Evolutionary conservation across 805 yeast genomes (phyloP).

Genomic region (Candida anglica): DNA sequence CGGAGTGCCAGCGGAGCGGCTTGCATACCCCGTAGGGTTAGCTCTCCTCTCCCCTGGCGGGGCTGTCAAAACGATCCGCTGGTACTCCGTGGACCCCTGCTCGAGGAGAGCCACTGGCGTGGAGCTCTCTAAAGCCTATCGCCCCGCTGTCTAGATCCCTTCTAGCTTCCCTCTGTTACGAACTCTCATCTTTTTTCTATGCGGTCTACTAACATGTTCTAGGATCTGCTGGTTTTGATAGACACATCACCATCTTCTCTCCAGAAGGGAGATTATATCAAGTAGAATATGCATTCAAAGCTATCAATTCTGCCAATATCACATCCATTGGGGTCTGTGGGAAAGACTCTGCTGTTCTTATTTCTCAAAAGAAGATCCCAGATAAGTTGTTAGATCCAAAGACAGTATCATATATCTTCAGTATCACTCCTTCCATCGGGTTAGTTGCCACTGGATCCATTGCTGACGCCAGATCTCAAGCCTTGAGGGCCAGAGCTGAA

Average conservation of each 20-base stretch:
- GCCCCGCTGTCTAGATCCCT: not conserved
- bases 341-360: constrained; percentile 77
- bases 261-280: constrained; percentile 98
- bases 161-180: not conserved
- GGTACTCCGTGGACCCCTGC: not conserved
- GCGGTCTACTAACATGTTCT: constrained; percentile 45
- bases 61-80: too few relatives aligned
- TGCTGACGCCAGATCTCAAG: constrained; percentile 92
- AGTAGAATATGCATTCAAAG: constrained; percentile 97
- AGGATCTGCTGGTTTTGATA: constrained; percentile 93
- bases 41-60: too few relatives aligned
- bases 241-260: constrained; percentile 97
- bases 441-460: constrained; percentile 92
- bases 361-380: constrained; percentile 94
- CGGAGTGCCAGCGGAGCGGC: too few relatives aligned
- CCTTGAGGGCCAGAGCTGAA: constrained; percentile 88
- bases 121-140: not conserved
- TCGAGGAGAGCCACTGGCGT: not conserved
- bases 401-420: constrained; percentile 83
- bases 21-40: too few relatives aligned
- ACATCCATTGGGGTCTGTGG: constrained; percentile 88
- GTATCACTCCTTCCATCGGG: constrained; percentile 77
- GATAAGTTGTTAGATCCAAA: constrained; percentile 87
- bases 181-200: not conserved
- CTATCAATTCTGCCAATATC: constrained; percentile 87